Evolutionary conservation across 2,329 filamentous ascomycete genomes (phyloP), one percentile per base, ranked within the genome.

Genomic region (Didymella segeticola): DNA sequence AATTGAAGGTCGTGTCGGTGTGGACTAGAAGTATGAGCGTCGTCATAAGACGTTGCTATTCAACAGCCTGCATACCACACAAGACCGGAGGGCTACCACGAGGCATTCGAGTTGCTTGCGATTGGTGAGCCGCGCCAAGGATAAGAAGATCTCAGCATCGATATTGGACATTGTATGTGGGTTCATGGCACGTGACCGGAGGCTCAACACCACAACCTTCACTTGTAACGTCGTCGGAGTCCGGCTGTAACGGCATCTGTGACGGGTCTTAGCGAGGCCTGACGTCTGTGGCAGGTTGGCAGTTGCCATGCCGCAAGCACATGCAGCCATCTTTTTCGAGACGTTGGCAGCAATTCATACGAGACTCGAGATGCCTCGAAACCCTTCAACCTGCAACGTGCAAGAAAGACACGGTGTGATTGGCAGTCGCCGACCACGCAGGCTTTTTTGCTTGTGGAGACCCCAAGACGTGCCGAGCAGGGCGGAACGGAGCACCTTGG

Each of bases 401-500:
- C 31, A 26, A 43, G 4, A 27, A 31, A n/a, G 4, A 17, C n/a
- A 15, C 15, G 26, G 22, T 17, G 20, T 53, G 31, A 59, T 59
- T 59, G 57, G 57, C 42, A 41, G 17, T 26, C 19, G 10, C 30
- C 6, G 23, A 25, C 3, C 14, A 23, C 20, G 39, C 31, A 53
- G 20, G 38, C 31, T 36, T 43, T 46, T 43, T 37, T 45, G 33
- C 22, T 42, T 56, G 53, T 61, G 56, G 53, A 38, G 46, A 31
- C 23, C 23, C 56, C 53, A 58, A 58, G 56, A 47, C 38, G 12
- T 20, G 45, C 58, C 52, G 57, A 60, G 57, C 25, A 33, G 23
- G 43, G 55, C 55, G 58, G 58, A 52, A 45, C 33, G 33, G 42
- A 39, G 19, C 1, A 20, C 11, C 58, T 61, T 61, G 58, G 58